phyloP scores from a whole-genome alignment of 2,329 filamentous ascomycete genomes.

The Curvularia sp. region DNA sequence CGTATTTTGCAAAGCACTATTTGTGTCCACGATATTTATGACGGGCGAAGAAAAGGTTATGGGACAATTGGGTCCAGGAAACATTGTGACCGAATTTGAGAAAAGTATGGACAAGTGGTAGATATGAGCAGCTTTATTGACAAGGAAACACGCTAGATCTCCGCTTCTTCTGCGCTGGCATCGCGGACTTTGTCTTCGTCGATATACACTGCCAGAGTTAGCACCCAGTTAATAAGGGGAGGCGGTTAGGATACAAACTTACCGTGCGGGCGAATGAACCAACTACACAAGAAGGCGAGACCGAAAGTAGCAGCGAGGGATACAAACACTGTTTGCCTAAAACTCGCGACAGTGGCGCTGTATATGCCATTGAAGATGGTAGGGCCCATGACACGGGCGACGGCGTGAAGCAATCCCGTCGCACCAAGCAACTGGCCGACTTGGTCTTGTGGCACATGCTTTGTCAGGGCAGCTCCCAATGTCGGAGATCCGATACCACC shows the following conservation, averaged over 20 bases:
- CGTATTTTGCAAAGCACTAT: background rate
- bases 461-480: constrained; percentile 82
- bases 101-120: background rate
- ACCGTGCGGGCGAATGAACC: constrained; percentile 78
- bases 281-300: constrained; percentile 69
- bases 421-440: constrained; percentile 90
- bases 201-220: constrained; percentile 18
- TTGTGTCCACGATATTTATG: background rate
- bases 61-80: background rate
- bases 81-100: constrained; percentile 5
- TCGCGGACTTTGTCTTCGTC: constrained; percentile 14
- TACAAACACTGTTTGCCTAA: constrained; percentile 84
- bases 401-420: constrained; percentile 81
- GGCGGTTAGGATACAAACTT: constrained; percentile 49
- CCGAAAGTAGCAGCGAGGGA: constrained; percentile 72
- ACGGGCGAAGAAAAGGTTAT: background rate
- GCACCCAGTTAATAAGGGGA: background rate
- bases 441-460: constrained; percentile 83
- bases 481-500: constrained; percentile 88
- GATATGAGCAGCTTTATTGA: background rate
- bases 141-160: constrained; percentile 9
- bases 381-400: constrained; percentile 80
- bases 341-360: constrained; percentile 76
- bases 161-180: constrained; percentile 7
- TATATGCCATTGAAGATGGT: constrained; percentile 87